Evolutionary conservation across 495 filamentous ascomycete genomes (phyloP), one percentile per base, ranked within the genome.

Genomic region (Hyaloscypha hepaticicola): DNA sequence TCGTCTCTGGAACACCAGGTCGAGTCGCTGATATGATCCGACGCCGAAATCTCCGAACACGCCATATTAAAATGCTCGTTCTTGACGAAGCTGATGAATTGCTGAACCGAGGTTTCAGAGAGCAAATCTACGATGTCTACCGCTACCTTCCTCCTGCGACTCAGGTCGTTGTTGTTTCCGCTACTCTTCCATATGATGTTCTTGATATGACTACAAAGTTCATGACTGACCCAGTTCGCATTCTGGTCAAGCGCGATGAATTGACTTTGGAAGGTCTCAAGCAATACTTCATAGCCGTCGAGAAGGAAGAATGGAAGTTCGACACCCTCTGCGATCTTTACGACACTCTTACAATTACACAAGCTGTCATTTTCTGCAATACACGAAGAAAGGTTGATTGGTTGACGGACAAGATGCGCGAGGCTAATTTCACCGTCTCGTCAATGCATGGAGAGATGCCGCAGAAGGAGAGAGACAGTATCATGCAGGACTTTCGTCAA

Each of bases 321-420:
- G 95, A 99, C 74, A 99, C 95, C n/a, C 87, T 99, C 9, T 98
- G 92, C 73, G 95, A 99, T 82, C 89, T 99, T 27, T 99, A 99
- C 83, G 95, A 99, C 74, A 99, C 95, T 7, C 80, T 99, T 66
- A 99, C 95, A 60, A 99, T 99, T 76, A 99, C 95, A 21, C 95
- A 99, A 77, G 95, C 95, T 11, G 95, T 99, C 72, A 99, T 99
- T 76, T 99, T 99, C 87, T 99, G 95, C 85, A 99, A 99, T 81
- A 99, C 95, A 16, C 89, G 95, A 71, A 86, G 96, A 75, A 99
- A 99, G 90, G 95, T 99, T 61, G 95, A 99, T 79, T 99, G 95
- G 95, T 79, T 99, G 63, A 97, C 95, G 24, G 95, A 98, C 78
- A 99, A 98, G 84, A 93, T 99, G 88, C 90, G 90, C 48, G 95